Evolutionary conservation across 257 asterid species (phyloP), one percentile per base, ranked within the genome.

Genomic region (Linderniella brevidens): DNA sequence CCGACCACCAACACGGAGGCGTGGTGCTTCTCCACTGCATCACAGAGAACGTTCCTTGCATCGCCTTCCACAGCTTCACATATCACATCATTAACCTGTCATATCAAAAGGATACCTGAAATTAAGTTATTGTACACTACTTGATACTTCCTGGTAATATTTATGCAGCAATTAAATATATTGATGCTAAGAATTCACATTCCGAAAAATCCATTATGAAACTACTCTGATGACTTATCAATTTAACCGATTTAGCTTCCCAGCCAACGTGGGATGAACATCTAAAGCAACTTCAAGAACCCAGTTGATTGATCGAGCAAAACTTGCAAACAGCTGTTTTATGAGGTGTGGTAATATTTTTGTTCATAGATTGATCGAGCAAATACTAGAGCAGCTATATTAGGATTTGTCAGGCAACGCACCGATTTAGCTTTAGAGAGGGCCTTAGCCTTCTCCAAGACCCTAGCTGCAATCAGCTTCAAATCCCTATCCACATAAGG

Each of bases 21-120:
- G 18, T 74, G 69, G 62, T 83, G 76, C 61, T 56, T 80, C 17
- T 87, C 93, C 47, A 87, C 97, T 55, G 92, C 80, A 43, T 87
- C 95, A 15, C 93, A 83, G 5, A 87, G 77, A 59, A 76, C 93
- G 58, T 69, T 80, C 71, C 95, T 68, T 17, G 95, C 67, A 83
- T 87, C 97, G 4, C 97, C 95, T 58, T 83, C 97, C 41, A 66
- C 49, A 3, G 54, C 61, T 66, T 83, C 95, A 4, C 56, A 11
- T 1, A 12, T 32, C 41, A 55, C 81, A 46, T 80, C 81, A 14
- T 51, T 50, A 39, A 80, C 72, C 97, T 87, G 79, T 57, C 4
- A 46, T 11, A 44, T 11, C 15, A 19, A 39, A 43, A 13, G 37
- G 12, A 17, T 41, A 57, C 35, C 11, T 14, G 17, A 17, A 7